Evolutionary conservation across 805 yeast species (phyloP).

Genomic region (Candida hispaniensis): DNA sequence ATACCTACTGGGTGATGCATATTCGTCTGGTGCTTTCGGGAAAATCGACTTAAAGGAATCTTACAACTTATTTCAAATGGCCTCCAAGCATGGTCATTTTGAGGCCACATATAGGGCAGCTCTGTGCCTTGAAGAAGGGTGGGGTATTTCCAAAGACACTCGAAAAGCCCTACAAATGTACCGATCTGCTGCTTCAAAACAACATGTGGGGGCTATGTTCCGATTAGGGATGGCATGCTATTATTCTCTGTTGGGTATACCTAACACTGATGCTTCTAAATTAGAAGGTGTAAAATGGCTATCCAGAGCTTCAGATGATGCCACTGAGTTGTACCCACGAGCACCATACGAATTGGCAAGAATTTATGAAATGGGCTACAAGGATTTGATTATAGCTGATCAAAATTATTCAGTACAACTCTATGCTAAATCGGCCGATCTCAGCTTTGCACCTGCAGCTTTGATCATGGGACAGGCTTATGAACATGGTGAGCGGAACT

Average conservation of each 20-base stretch:
- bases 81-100: conserved; percentile 88
- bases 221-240: conserved; percentile 81
- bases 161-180: conserved; percentile 74
- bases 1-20: conserved; percentile 82
- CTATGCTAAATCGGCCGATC: conserved; percentile 76
- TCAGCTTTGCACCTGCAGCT: conserved; percentile 76
- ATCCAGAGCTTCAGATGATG: conserved; percentile 72
- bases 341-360: conserved; percentile 90
- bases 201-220: conserved; percentile 96
- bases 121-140: conserved; percentile 83
- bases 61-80: conserved; percentile 64
- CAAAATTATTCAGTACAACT: conserved; percentile 73
- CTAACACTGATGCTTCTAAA: conserved; percentile 51
- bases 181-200: conserved; percentile 77
- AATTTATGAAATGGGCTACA: conserved; percentile 72
- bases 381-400: conserved; percentile 80
- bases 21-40: conserved; percentile 73
- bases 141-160: conserved; percentile 84
- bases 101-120: conserved; percentile 90
- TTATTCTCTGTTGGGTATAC: conserved; percentile 73
- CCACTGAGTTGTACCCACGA: conserved; percentile 76
- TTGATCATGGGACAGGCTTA: conserved; percentile 71
- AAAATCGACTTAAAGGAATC: conserved; percentile 72
- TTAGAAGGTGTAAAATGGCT: conserved; percentile 90
- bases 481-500: conserved; percentile 61